Base-by-base conservation (phyloP, 1,284 basidiomycete species). In the Sphagnurus paluster region DNA sequence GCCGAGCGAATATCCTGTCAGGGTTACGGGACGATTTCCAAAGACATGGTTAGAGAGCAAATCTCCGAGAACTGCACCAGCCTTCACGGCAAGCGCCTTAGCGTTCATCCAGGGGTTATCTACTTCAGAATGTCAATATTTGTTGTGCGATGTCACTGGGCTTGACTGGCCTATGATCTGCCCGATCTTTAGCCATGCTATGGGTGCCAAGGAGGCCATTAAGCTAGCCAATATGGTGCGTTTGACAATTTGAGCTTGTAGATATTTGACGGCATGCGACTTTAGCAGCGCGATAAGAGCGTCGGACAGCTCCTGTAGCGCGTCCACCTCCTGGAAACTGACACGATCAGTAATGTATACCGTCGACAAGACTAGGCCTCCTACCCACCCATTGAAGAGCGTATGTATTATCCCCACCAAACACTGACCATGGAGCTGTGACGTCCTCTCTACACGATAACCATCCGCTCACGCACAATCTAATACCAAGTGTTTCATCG, bases 91-190 rank as follows among this genome's bases (percentile, higher is more conserved):
- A 17, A 76, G 67, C 5, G 75, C 70, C 51, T 66, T 72, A 9
- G 77, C 70, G 52, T 77, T 78, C 70, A 76, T 76, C 79, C 79
- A 82, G 2, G 79, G 79, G 56, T 82, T 82, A 59, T 80, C 77
- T 79, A 20, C 32, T 23, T 46, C 4, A 34, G 23, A 28, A 17
- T 25, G 26, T 29, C 17, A 32, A 7, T 5, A 5, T 19, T 35
- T 39, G 17, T 10, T 45, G 23, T 21, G 29, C 42, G 19, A 44
- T 37, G 24, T 38, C 26, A 16, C n/a, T n/a, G n/a, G n/a, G n/a
- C n/a, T 4, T 13, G 8, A 56, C 67, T 39, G 53, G 75, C 79
- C 79, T 44, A 81, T 75, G 30, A 82, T 73, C 50, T 75, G 68
- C 6, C 75, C 77, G 36, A 82, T 69, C 55, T 77, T 76, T 33